Conservation (phyloP, 805 yeast genomes). For the Kregervanrija fluxuum region DNA sequence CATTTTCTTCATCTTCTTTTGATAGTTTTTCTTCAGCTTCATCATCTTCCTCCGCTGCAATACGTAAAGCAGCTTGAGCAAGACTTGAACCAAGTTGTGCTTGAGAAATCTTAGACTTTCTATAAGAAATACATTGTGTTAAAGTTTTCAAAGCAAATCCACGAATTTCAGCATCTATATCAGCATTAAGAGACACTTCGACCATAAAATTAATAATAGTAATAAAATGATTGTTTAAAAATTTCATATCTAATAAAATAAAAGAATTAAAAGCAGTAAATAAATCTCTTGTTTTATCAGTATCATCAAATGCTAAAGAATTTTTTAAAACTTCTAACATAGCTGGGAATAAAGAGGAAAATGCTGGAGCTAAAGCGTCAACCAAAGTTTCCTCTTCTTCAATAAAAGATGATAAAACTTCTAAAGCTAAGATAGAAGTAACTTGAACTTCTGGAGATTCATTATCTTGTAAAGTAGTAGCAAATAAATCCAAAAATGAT, state of each 20-base stretch:
- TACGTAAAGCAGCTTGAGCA: constrained; percentile 62
- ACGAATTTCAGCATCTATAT: constrained; percentile 75
- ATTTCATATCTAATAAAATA: constrained; percentile 64
- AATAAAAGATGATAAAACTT: constrained; percentile 56
- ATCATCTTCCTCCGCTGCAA: constrained; percentile 75
- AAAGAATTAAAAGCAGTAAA: constrained; percentile 83
- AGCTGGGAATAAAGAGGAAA: constrained; percentile 63
- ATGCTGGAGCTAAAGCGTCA: constrained; percentile 36
- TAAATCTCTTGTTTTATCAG: constrained; percentile 61
- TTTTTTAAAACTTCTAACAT: constrained; percentile 78
- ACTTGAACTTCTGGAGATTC: constrained; percentile 68
- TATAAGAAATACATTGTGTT: constrained; percentile 67
- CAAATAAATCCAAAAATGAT: constrained; percentile 66
- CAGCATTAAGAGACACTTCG: constrained; percentile 61
- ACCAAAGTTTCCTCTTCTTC: constrained; percentile 51
- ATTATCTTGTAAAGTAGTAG: constrained; percentile 56
- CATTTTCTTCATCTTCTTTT: constrained; percentile 83
- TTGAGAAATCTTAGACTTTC: constrained; percentile 72
- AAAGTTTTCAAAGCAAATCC: constrained; percentile 79
- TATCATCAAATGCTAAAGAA: constrained; percentile 63
- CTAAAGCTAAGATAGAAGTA: constrained; percentile 75
- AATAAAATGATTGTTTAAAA: constrained; percentile 69
- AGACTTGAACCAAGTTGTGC: constrained; percentile 81
- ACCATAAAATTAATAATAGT: constrained; percentile 66
- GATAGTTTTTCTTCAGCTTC: constrained; percentile 70